Percentiles rank a stretch among this genome's conserved stretches.
Evolutionary conservation across 1,284 basidiomycete species (phyloP).

Genomic region (Cutaneotrichosporon dermatis): DNA sequence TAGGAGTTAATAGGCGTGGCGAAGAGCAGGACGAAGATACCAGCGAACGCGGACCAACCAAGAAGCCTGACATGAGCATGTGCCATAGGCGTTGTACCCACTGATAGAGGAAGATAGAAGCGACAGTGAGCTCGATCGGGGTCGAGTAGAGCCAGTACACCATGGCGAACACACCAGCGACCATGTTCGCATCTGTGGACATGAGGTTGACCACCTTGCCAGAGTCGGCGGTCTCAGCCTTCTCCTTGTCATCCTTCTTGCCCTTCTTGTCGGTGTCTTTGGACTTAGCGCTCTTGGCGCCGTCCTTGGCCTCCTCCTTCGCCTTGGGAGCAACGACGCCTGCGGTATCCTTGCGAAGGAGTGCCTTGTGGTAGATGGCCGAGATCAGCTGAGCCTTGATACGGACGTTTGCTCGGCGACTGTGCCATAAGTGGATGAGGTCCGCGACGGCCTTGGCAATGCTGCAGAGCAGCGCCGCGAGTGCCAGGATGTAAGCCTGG

Average conservation of each 20-base stretch:
- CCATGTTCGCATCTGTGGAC: conserved; percentile 42
- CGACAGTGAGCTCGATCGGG: conserved; percentile 76
- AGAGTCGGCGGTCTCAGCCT: conserved; percentile 43
- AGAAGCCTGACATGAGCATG: conserved; percentile 58
- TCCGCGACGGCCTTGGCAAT: conserved; percentile 61
- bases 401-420: conserved; percentile 64
- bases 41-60: conserved; percentile 77
- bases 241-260: conserved; percentile 42
- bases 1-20: conserved; percentile 59
- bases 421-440: conserved; percentile 71
- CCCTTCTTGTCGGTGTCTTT: conserved; percentile 27
- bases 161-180: conserved; percentile 36
- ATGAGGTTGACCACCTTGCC: conserved; percentile 54
- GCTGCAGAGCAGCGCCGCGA: conserved; percentile 61
- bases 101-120: conserved; percentile 71
- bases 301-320: conserved; percentile 38
- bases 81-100: conserved; percentile 44
- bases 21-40: conserved; percentile 68
- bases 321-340: conserved; percentile 62
- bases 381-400: conserved; percentile 67
- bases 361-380: conserved; percentile 82
- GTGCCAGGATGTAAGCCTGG: conserved; percentile 65
- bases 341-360: conserved; percentile 77
- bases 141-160: conserved; percentile 58
- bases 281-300: conserved; percentile 30